phyloP scores from a whole-genome alignment of 495 filamentous ascomycete species.

The Rusavskia elegans region DNA sequence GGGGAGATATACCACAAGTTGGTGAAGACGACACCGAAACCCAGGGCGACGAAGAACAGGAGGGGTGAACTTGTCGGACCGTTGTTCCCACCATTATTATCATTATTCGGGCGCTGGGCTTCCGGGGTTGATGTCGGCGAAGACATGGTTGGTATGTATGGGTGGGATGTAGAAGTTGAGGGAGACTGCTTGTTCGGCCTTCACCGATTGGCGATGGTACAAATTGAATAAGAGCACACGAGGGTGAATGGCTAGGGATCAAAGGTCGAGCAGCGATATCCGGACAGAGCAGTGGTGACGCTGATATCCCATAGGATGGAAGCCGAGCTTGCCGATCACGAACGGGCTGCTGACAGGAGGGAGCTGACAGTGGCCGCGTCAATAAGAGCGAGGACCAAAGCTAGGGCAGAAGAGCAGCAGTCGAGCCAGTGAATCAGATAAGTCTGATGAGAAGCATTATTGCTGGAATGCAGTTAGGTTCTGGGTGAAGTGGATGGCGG shows the following conservation, averaged over 20 bases:
- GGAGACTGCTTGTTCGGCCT: neutral
- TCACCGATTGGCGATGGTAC: neutral
- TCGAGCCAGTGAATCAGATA: neutral
- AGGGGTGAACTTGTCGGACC: slow-evolving; percentile 74
- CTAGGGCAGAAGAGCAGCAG: neutral
- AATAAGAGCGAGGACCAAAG: neutral
- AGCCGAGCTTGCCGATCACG: neutral
- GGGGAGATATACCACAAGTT: slow-evolving; percentile 67
- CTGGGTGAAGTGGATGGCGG: neutral
- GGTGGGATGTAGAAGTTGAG: too few species aligned
- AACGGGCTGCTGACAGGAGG: neutral
- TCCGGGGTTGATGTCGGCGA: slow-evolving; percentile 12
- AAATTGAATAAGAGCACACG: too few species aligned
- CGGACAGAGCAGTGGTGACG: neutral
- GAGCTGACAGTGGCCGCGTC: neutral
- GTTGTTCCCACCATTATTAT: neutral
- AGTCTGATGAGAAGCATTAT: neutral
- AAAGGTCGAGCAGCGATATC: neutral
- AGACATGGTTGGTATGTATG: neutral
- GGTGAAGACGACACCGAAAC: slow-evolving; percentile 97
- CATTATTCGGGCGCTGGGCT: slow-evolving; percentile 8
- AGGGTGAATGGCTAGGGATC: neutral
- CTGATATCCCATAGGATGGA: neutral
- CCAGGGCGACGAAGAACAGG: slow-evolving; percentile 91
- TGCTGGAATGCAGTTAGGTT: neutral